phyloP scores from a whole-genome alignment of 1,139 yeast genomes.

The Saccharomyces pastorianus region DNA sequence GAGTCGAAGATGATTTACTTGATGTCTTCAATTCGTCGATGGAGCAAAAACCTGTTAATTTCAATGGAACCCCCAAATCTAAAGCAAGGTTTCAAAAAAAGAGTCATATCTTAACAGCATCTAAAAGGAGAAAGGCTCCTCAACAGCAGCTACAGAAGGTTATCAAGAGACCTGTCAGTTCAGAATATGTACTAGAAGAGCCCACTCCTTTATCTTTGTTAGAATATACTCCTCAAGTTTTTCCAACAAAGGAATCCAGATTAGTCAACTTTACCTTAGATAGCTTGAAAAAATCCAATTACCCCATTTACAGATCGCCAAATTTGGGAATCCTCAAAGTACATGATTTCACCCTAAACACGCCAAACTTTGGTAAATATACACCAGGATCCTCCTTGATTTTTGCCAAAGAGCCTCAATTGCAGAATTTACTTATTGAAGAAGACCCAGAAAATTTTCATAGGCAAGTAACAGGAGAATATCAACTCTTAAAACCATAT shows the following conservation, averaged over 20 bases:
- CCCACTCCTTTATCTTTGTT: slow-evolving; percentile 22
- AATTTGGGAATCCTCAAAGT: slow-evolving; percentile 14
- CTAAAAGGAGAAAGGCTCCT: not conserved
- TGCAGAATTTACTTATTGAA: slow-evolving; percentile 15
- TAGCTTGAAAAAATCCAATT: slow-evolving; percentile 17
- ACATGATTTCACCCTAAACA: slow-evolving; percentile 10
- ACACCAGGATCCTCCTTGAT: slow-evolving; percentile 16
- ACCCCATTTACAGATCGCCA: slow-evolving; percentile 20
- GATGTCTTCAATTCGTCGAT: slow-evolving; percentile 2
- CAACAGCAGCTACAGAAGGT: not conserved
- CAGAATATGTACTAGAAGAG: slow-evolving; percentile 17
- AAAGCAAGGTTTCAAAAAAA: not conserved
- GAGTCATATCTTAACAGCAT: not conserved
- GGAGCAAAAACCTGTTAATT: slow-evolving; percentile 6
- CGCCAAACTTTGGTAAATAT: slow-evolving; percentile 20
- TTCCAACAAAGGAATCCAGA: slow-evolving; percentile 10
- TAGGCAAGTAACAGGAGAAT: slow-evolving; percentile 18
- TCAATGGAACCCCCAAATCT: slow-evolving; percentile 1
- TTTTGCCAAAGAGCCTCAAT: slow-evolving; percentile 19
- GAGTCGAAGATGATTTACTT: slow-evolving; percentile 1
- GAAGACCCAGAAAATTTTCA: slow-evolving; percentile 13
- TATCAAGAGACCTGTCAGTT: slow-evolving; percentile 1
- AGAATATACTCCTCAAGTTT: slow-evolving; percentile 9
- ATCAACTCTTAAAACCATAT: slow-evolving; percentile 10
- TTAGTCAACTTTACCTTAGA: slow-evolving; percentile 16